phyloP scores from a whole-genome alignment of 1,284 basidiomycete species.

The Athelia psychrophila region DNA sequence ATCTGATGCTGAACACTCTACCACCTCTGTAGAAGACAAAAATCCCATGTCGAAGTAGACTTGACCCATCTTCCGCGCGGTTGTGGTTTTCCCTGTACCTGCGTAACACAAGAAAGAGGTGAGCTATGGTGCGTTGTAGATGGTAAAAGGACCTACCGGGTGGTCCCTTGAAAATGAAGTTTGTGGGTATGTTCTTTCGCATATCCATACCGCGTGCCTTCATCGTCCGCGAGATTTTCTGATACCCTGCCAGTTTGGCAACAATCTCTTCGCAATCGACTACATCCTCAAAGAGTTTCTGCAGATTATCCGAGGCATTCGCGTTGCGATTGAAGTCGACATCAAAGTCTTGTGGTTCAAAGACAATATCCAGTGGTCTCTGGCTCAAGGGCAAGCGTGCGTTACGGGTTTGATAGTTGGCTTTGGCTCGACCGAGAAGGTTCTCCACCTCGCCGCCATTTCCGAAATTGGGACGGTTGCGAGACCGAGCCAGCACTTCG shows the following conservation, averaged over 20 bases:
- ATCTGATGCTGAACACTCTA: slow-evolving; percentile 66
- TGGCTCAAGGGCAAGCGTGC: slow-evolving; percentile 26
- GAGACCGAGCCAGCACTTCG: slow-evolving; percentile 45
- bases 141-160: slow-evolving; percentile 42
- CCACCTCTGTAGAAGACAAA: slow-evolving; percentile 46
- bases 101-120: neutral
- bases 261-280: slow-evolving; percentile 57
- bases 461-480: slow-evolving; percentile 63
- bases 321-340: slow-evolving; percentile 47
- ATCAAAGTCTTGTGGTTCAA: slow-evolving; percentile 63
- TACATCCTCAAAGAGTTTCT: slow-evolving; percentile 56
- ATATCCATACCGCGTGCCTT: slow-evolving; percentile 40
- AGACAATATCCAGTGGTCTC: slow-evolving; percentile 37
- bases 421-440: slow-evolving; percentile 51
- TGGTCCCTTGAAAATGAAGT: slow-evolving; percentile 70
- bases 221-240: slow-evolving; percentile 43
- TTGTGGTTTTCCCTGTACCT: slow-evolving; percentile 51
- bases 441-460: slow-evolving; percentile 71
- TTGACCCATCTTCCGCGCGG: slow-evolving; percentile 50
- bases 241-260: slow-evolving; percentile 44
- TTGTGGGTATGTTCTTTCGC: slow-evolving; percentile 54
- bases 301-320: slow-evolving; percentile 48
- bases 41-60: slow-evolving; percentile 70
- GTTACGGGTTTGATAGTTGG: slow-evolving; percentile 43
- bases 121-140: neutral